Evolutionary conservation across 2,329 filamentous ascomycete genomes (phyloP), one percentile per base, ranked within the genome.

Genomic region (Beauveria asiatica): DNA sequence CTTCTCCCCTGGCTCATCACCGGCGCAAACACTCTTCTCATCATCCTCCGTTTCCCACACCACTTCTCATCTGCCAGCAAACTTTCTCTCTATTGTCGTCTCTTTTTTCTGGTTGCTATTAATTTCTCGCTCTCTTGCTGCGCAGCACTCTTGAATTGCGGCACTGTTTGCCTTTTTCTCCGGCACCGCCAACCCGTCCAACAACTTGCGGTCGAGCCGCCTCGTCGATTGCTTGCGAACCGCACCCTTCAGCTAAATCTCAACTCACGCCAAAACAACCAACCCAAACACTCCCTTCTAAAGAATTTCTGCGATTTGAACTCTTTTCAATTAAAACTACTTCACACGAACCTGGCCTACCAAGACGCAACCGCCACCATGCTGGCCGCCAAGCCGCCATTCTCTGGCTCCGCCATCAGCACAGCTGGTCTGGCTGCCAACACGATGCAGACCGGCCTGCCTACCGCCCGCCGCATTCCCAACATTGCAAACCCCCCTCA

Each of bases 381-480:
- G 84, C 77, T 92, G 69, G 89, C 89, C 65, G 85, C 88, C 62
- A 91, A 92, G 72, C 78, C 87, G 67, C 80, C 87, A 48, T 90
- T 87, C 70, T 80, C 86, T 65, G 74, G 77, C 50, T 71, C 80
- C n/a, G 75, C 71, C 64, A 73, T 82, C 30, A 73, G 75, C 52
- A 76, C 80, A 60, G 71, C 79, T 53, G 73, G 75, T 61, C 76
- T 81, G 65, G 68, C 82, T 48, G 69, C 61, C 37, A 75, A 71
- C 63, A 70, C 78, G 16, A 72, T 78, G n/a, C 77, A 80, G 56
- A 72, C 80, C 50, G 73, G 76, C 61, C 77, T 83, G 67, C 69
- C 78, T 7, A 77, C 82, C 30, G 73, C 81, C 44, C 79, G 81
- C 67, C 78, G 84, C 67, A 73, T 75, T 17, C 80, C 80, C 19